Evolutionary conservation across 148 eudicot species (phyloP).

Genomic region (Linanthus parryae): DNA sequence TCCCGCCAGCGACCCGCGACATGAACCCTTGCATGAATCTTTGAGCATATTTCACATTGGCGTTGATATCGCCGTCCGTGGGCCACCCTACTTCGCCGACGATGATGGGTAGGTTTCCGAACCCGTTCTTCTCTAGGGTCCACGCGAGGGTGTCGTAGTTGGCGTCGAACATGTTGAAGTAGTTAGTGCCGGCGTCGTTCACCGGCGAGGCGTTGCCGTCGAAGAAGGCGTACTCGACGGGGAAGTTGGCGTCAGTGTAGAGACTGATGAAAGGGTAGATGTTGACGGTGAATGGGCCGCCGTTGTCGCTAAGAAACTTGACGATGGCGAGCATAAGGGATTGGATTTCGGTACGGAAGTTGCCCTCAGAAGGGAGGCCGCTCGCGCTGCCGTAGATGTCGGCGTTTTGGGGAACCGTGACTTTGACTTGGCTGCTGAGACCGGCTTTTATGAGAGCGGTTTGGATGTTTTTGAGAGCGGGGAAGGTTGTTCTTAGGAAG

Average conservation of each 20-base stretch:
- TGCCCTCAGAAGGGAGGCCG: constrained; percentile 65
- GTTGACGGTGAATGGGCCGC: constrained; percentile 81
- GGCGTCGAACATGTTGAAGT: constrained; percentile 91
- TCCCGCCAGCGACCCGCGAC: constrained; percentile 55
- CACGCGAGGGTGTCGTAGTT: constrained; percentile 83
- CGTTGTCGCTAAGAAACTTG: constrained; percentile 51
- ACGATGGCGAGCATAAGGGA: constrained; percentile 54
- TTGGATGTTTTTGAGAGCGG: constrained; percentile 80
- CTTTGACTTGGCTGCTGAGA: constrained; percentile 53
- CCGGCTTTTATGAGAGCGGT: constrained; percentile 67
- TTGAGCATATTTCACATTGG: constrained; percentile 51
- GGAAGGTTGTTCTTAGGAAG: constrained; percentile 70
- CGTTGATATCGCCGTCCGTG: constrained; percentile 81
- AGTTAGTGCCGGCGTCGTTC: constrained; percentile 51
- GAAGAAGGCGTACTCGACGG: constrained; percentile 80
- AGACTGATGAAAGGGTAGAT: constrained; percentile 89
- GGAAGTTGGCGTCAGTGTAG: constrained; percentile 58
- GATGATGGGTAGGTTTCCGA: constrained; percentile 62
- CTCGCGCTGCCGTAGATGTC: constrained; percentile 56
- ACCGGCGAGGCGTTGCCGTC: constrained; percentile 63
- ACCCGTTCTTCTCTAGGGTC: constrained; percentile 78
- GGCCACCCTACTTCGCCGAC: constrained; percentile 95
- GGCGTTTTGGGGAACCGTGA: constrained; percentile 67
- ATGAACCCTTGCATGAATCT: constrained; percentile 89
- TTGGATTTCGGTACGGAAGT: constrained; percentile 67